Conservation (phyloP, 768 basidiomycete species). For the Termitomyces sp. region DNA sequence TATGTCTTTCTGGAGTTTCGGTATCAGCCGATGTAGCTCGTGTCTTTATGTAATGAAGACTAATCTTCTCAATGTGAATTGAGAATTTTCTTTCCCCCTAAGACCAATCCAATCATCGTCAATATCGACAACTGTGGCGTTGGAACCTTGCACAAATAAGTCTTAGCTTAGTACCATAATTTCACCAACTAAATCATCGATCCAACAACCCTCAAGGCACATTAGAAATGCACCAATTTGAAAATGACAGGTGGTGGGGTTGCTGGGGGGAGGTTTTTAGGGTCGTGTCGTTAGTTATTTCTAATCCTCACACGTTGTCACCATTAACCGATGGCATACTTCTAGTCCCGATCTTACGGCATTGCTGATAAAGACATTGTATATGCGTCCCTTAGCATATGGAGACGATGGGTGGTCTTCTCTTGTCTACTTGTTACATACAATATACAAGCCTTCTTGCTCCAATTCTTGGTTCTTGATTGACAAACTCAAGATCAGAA, state of each 20-base stretch:
- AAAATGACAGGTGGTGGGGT: slow-evolving; percentile 36
- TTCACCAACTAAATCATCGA: not conserved
- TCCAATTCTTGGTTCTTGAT: not conserved
- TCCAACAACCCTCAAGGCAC: slow-evolving; percentile 22
- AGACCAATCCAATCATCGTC: slow-evolving; percentile 17
- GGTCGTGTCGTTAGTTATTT: slow-evolving; percentile 19
- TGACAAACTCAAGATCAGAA: too few relatives aligned
- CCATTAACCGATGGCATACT: not conserved
- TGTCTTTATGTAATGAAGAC: not conserved
- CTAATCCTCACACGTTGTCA: not conserved
- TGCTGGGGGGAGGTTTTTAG: slow-evolving; percentile 14
- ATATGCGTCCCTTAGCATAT: not conserved
- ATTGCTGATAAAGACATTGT: slow-evolving; percentile 11
- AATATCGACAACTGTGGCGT: slow-evolving; percentile 52
- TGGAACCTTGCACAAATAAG: slow-evolving; percentile 42
- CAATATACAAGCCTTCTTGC: not conserved
- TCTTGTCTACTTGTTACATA: not conserved
- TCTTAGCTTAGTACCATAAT: not conserved
- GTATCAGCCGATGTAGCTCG: not conserved
- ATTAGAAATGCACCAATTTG: slow-evolving; percentile 46
- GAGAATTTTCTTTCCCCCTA: not conserved
- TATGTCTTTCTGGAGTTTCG: not conserved
- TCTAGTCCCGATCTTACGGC: slow-evolving; percentile 27
- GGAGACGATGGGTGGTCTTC: not conserved
- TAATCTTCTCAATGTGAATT: not conserved